phyloP scores from a whole-genome alignment of 1,284 basidiomycete species.

The Ganoderma meredithae region DNA sequence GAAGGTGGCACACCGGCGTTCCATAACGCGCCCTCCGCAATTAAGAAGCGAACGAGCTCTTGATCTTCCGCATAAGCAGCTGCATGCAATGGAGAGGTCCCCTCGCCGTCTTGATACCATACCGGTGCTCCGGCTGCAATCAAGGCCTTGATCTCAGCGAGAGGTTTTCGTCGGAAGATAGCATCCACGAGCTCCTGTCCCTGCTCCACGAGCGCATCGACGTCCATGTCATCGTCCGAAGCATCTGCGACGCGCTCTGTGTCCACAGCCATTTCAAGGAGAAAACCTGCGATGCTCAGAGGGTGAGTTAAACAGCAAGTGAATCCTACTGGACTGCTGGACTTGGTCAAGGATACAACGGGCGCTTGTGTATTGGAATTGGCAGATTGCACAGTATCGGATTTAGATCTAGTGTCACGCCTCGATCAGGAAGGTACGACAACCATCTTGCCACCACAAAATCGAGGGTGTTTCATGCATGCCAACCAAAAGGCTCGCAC shows the following conservation, averaged over 20 bases:
- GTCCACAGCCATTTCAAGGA: neutral
- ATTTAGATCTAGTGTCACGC: constrained; percentile 16
- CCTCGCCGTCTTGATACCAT: constrained; percentile 90
- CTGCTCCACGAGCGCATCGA: constrained; percentile 54
- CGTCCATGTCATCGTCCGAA: constrained; percentile 43
- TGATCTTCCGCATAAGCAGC: constrained; percentile 81
- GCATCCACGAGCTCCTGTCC: constrained; percentile 66
- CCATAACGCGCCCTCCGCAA: constrained; percentile 91
- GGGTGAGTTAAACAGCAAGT: neutral
- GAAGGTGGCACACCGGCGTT: constrained; percentile 72
- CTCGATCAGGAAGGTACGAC: constrained; percentile 18
- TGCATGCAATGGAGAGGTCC: constrained; percentile 88
- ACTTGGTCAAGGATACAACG: neutral
- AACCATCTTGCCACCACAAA: neutral
- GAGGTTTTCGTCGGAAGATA: constrained; percentile 60
- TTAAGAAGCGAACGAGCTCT: constrained; percentile 68
- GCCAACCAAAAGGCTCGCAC: too few species aligned
- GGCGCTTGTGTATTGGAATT: neutral
- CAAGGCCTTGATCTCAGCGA: constrained; percentile 57
- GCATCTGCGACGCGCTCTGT: constrained; percentile 3
- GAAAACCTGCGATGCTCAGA: neutral
- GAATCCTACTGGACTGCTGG: neutral
- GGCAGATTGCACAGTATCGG: constrained; percentile 18
- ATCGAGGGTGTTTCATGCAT: neutral
- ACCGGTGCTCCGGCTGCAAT: constrained; percentile 83